Base-by-base conservation (phyloP, 2,329 filamentous ascomycete genomes). In the Xenosphaeropsis pyriputrescens region DNA sequence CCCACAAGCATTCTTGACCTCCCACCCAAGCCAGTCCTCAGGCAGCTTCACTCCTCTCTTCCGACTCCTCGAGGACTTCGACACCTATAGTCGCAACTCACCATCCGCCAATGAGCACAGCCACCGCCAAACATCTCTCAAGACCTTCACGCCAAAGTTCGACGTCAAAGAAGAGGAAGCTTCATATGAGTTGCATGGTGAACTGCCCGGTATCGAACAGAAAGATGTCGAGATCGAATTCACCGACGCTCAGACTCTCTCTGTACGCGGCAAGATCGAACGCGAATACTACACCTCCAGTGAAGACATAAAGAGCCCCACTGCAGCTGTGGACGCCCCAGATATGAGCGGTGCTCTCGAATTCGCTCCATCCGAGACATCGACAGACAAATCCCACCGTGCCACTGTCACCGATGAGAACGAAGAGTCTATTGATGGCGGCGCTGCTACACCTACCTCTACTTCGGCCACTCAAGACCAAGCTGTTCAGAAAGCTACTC, bases 211-310 rank as follows among this genome's bases (percentile, higher is more conserved):
- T 39, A 65, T 88, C 48, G 70, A 72, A 44, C 81, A 84, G 61
- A 75, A 83, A 49, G 66, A 86, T 51, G 64, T 91, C 51, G 64
- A 70, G 54, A 81, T 89, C 53, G 82, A 89, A 53, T 89, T 88
- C 66, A 77, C 74, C 41, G 82, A 89, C 54, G 65, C 70, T 32
- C 77, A 83, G 61, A 86, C 80, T 13, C 62, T 89, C 32, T 68
- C 74, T 45, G 66, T 91, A 55, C 73, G 72, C 41, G 84, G 84
- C 51, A 73, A 67, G 45, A 68, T 75, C 39, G 81, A 86, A 59
- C 72, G 76, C 47, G 62, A 62, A 45, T 72, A 75, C 57, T 70
- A 72, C 42, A 60, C 72, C 30, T 70, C 70, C 41, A 65, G 63
- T 7, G 61, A 65, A 9, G 48, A 44, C 18, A 9, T 11, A 26